These are phyloP conservation scores for Lentinula sp. DNA, from an alignment of 768 basidiomycete genomes.

Conservation along the genomic window DNA sequence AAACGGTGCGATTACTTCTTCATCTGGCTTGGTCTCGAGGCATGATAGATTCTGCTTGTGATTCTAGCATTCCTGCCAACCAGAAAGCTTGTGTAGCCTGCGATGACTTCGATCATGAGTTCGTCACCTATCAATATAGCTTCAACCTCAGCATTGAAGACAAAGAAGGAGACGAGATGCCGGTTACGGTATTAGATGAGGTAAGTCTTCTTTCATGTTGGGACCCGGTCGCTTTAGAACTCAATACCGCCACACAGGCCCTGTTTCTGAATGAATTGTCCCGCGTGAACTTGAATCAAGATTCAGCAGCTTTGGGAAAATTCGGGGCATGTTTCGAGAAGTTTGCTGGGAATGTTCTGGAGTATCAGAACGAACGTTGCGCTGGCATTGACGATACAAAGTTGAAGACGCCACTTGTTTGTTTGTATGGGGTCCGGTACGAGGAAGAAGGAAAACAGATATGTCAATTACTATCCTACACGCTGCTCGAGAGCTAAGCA, in stretches of 20 bases:
- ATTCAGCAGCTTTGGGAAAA: slow-evolving; percentile 27
- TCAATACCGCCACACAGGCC: slow-evolving; percentile 23
- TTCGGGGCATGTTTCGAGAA: slow-evolving; percentile 34
- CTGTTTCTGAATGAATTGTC: slow-evolving; percentile 37
- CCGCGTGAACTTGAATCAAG: slow-evolving; percentile 35
- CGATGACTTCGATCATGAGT: slow-evolving; percentile 45
- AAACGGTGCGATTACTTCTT: slow-evolving; percentile 31
- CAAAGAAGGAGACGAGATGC: slow-evolving; percentile 31
- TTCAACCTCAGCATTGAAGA: slow-evolving; percentile 51
- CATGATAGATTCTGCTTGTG: not conserved
- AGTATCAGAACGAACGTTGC: not conserved
- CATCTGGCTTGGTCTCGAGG: not conserved
- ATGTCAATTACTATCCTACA: not conserved
- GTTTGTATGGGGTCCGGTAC: not conserved
- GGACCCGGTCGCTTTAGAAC: not conserved
- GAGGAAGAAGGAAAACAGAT: not conserved
- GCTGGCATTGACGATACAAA: not conserved
- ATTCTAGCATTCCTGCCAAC: slow-evolving; percentile 35
- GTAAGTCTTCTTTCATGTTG: slow-evolving; percentile 16
- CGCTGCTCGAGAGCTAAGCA: not conserved
- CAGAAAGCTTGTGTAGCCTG: slow-evolving; percentile 46
- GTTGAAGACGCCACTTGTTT: not conserved
- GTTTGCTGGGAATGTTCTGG: not conserved
- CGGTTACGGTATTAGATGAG: slow-evolving; percentile 43
- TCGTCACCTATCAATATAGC: slow-evolving; percentile 40